These are phyloP conservation scores for Talaromyces thailandensis DNA, from an alignment of 495 filamentous ascomycete species.

Conservation along the genomic window DNA sequence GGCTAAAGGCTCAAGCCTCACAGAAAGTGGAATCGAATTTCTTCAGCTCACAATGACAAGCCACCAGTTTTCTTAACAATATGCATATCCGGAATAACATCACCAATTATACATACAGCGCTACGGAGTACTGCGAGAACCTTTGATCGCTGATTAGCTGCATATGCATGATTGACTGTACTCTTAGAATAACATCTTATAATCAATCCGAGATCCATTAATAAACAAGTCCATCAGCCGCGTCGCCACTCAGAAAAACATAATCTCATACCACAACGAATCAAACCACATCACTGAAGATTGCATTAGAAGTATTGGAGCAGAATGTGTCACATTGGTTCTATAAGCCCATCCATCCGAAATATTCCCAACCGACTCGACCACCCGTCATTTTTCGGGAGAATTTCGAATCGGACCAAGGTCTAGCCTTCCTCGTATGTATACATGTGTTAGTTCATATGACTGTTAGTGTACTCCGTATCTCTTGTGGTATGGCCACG, in stretches of 20 bases:
- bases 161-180: neutral
- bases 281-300: neutral
- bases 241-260: neutral
- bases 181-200: no score
- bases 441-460: neutral
- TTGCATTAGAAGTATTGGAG: neutral
- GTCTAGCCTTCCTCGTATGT: neutral
- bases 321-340: neutral
- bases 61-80: neutral
- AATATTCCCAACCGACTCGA: neutral
- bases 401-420: neutral
- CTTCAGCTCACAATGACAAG: neutral
- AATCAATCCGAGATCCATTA: neutral
- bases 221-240: neutral
- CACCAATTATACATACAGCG: neutral
- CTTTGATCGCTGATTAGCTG: neutral
- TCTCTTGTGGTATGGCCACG: neutral
- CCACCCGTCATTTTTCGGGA: neutral
- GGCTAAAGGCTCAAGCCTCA: no score
- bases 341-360: neutral
- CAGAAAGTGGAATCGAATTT: neutral
- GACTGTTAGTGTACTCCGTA: neutral
- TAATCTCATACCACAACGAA: neutral
- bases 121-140: neutral
- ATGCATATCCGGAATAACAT: neutral